Evolutionary conservation across 129 eudicot species (phyloP), one percentile per base, ranked within the genome.

Genomic region (Glebionis coronaria): DNA sequence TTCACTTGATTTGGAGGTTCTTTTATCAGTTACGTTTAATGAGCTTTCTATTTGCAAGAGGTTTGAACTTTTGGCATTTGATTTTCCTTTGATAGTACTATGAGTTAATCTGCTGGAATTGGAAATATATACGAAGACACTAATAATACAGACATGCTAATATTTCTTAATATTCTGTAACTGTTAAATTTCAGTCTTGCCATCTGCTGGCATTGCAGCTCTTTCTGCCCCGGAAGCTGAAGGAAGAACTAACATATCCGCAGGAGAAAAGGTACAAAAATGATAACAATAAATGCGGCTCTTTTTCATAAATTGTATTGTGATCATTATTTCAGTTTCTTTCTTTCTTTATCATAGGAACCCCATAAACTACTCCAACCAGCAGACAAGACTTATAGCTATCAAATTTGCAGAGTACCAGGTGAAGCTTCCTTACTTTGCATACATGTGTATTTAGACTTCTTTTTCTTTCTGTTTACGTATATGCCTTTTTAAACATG

Each of bases 151-250:
- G n/a, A n/a, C n/a, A n/a, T n/a, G n/a, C n/a, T n/a, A n/a, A n/a
- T n/a, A n/a, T n/a, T n/a, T n/a, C n/a, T n/a, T n/a, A n/a, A n/a
- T n/a, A n/a, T n/a, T n/a, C n/a, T n/a, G n/a, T n/a, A n/a, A n/a
- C n/a, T n/a, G n/a, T 23, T 42, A 50, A 64, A 70, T 75, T 56
- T 67, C 86, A 94, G 99, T 84, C 25, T 73, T 94, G 75, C 97
- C 99, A 65, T 94, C 99, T 46, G 71, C 80, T 77, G 99, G 97
- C 56, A 79, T 89, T 61, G 95, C 90, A 15, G 95, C 97, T 71
- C 97, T 94, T 86, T 94, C 99, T 75, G 90, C 92, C 56, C 78
- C 90, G n/a, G n/a, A n/a, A n/a, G n/a, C n/a, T n/a, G n/a, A n/a
- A n/a, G n/a, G n/a, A n/a, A n/a, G n/a, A n/a, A n/a, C n/a, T n/a